Evolutionary conservation across 495 filamentous ascomycete genomes (phyloP).

Genomic region (Trichoderma asperelloides): DNA sequence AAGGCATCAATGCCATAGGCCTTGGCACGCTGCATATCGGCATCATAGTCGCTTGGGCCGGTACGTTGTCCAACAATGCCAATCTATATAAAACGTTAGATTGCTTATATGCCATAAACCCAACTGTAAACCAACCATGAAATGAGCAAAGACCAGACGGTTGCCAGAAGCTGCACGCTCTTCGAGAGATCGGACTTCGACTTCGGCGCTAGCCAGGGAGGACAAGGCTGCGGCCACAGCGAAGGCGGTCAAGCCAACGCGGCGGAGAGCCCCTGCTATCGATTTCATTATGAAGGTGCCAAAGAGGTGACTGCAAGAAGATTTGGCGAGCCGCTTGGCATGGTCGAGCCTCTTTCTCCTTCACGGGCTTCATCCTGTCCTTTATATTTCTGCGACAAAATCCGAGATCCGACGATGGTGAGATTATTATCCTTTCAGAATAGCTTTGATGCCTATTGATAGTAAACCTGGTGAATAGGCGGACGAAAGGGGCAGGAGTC

Average conservation of each 20-base stretch:
- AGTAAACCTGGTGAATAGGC: no score
- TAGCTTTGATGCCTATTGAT: no score
- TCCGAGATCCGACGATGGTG: no score
- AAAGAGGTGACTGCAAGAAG: not conserved
- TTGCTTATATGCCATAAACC: not conserved
- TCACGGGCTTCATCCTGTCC: no score
- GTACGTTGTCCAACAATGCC: conserved; percentile 44
- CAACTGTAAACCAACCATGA: conserved; percentile 38
- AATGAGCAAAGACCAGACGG: conserved; percentile 48
- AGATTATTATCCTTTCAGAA: no score
- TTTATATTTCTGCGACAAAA: no score
- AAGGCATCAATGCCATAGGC: conserved; percentile 50
- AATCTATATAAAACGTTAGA: conserved; percentile 28
- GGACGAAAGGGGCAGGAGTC: no score
- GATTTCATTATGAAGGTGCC: not conserved
- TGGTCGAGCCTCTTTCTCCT: not conserved
- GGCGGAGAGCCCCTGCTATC: not conserved
- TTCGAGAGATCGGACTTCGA: not conserved
- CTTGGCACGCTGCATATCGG: conserved; percentile 49
- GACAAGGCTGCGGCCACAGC: not conserved
- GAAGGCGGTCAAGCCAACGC: not conserved
- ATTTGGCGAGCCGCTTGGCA: not conserved
- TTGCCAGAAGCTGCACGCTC: not conserved
- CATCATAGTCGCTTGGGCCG: conserved; percentile 43
- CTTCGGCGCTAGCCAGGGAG: not conserved